Base-by-base conservation (phyloP, 768 basidiomycete species). In the Infundibulicybe gibba region DNA sequence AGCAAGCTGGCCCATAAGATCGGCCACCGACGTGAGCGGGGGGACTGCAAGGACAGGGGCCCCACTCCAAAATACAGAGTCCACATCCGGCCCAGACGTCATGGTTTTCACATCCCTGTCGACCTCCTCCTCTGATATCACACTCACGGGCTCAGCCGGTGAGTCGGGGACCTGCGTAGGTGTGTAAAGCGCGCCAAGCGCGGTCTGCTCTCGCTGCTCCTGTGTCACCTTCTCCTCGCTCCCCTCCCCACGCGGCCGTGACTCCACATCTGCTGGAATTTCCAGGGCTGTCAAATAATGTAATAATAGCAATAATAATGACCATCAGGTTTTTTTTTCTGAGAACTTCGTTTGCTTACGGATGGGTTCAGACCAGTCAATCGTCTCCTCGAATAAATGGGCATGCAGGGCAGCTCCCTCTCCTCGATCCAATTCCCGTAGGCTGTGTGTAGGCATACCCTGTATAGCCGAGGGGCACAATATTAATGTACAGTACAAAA, bases 391-490 rank as follows among this genome's bases (percentile, higher is more conserved):
- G 64, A 92, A 92, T 51, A 88, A 59, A 61, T 83, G 85, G 51
- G 81, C 80, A 61, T 92, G 90, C 57, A 93, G 63, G 44, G 90
- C 88, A 47, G 87, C 88, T 42, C 90, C 90, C 64, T 92, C 91
- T 62, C 81, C 86, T 63, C 87, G 80, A 69, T 93, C 90, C 72
- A 93, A 74, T 68, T 91, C 90, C 62, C 89, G 89, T 54, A 87
- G 65, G 71, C 75, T 87, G 68, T 87, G 85, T 60, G 74, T 70
- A 71, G 86, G 84, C 62, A 75, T 70, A 69, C 84, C 87, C 90
- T 93, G 77, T 69, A 68, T 60, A 61, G 65, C 61, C 62, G 55
- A 61, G 49, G 48, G 54, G 58, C 56, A 48, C 47, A 52, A 49
- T 25, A 47, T 55, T 41, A 45, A 43, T 60, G 57, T 61, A 59